phyloP scores from a whole-genome alignment of 371 early-diverging fungal genomes.

The Umbelopsis sp. region DNA sequence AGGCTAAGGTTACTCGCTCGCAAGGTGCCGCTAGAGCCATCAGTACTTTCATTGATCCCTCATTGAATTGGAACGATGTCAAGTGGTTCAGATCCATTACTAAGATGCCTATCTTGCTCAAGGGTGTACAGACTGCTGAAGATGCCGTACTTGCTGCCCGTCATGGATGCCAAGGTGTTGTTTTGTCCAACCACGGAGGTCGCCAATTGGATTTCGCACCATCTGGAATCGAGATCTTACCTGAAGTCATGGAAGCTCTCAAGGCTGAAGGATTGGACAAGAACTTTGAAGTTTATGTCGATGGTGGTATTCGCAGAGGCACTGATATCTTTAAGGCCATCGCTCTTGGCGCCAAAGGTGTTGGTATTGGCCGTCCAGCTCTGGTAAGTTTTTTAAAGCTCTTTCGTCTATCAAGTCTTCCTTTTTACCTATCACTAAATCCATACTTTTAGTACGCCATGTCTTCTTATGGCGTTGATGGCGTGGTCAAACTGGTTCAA shows the following conservation, averaged over 20 bases:
- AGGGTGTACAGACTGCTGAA: constrained; percentile 90
- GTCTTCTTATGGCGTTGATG: constrained; percentile 75
- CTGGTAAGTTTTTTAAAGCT: constrained; percentile 44
- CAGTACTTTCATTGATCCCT: constrained; percentile 75
- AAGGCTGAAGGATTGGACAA: constrained; percentile 48
- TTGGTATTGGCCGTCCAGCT: constrained; percentile 91
- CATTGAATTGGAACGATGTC: constrained; percentile 86
- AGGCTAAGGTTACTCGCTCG: constrained; percentile 35
- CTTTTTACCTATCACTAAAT: background rate
- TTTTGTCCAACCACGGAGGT: constrained; percentile 96
- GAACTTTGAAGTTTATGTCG: constrained; percentile 84
- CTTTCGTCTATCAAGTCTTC: background rate
- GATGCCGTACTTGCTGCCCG: constrained; percentile 89
- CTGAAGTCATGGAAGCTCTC: constrained; percentile 79
- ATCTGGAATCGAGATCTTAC: constrained; percentile 80
- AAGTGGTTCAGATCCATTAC: constrained; percentile 86
- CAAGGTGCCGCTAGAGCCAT: constrained; percentile 81
- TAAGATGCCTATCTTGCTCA: constrained; percentile 85
- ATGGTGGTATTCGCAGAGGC: constrained; percentile 92
- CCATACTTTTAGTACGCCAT: constrained; percentile 61
- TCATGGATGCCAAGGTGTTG: constrained; percentile 79
- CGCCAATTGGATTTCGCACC: constrained; percentile 88
- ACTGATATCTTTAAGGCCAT: constrained; percentile 93
- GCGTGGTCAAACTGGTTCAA: constrained; percentile 75
- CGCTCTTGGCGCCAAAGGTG: constrained; percentile 94